Base-by-base conservation (phyloP, 2,329 filamentous ascomycete genomes). In the Fusarium concolor region DNA sequence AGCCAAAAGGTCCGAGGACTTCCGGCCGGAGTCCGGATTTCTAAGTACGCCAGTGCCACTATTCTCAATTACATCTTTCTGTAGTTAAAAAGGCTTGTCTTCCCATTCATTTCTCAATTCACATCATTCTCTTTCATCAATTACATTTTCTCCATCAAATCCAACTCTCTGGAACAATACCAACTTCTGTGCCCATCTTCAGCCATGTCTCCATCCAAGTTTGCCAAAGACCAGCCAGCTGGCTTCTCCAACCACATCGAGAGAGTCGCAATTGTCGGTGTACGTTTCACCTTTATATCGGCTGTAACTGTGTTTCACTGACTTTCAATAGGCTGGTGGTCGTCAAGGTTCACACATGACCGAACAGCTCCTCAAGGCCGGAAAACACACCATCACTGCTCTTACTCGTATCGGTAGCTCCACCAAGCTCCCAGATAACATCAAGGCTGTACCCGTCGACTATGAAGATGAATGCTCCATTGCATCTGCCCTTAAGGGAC, bases 371-470 rank as follows among this genome's bases (percentile, higher is more conserved):
- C 74, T 86, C 3, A 71, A 79, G 38, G 79, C 77, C 2, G 82
- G 82, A 47, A 84, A 79, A 64, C 84, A 86, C 69, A 75, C 74
- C 11, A 74, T 87, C n/a, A 86, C 84, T 1, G 85, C 83, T 11
- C 75, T 86, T 35, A 82, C 82, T 6, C 85, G 84, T 22, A 68
- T 71, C 44, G 76, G 74, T 55, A 83, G 81, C 72, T 72, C 74
- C 45, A 75, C 68, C 18, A 57, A 65, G 26, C 67, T 86, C 5
- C 83, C 84, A 2, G 65, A 76, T 0, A 81, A 82, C 14, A 76
- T 85, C 12, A 72, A 76, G 3, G 65, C 79, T 18, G 77, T 76
- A 28, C 58, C 68, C 8, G 76, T 87, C 17, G 74, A 83, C 62
- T 85, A 84, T 60, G 73, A 76, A 26, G 74, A 82, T 39, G 71